These are phyloP conservation scores for Corynespora cassiicola DNA, from an alignment of 2,329 filamentous ascomycete genomes.

Conservation along the genomic window DNA sequence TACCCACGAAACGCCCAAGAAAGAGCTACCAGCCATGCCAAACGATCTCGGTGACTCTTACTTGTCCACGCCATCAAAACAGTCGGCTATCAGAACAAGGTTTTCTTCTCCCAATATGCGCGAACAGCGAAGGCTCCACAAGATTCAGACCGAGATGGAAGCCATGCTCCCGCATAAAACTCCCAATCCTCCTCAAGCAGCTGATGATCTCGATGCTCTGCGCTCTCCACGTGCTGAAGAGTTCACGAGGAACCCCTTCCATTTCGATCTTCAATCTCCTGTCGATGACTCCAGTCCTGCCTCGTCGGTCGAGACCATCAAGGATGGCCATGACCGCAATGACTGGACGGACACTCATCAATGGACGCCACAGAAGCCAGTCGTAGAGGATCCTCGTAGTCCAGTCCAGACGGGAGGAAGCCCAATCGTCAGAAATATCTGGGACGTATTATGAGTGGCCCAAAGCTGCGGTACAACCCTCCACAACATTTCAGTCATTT, in stretches of 20 bases:
- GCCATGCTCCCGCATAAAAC: slow-evolving; percentile 39
- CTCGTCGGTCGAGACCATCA: slow-evolving; percentile 41
- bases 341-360: slow-evolving; percentile 33
- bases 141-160: slow-evolving; percentile 48
- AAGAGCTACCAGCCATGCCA: slow-evolving; percentile 18
- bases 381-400: slow-evolving; percentile 73
- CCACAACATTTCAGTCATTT: too few relatives aligned
- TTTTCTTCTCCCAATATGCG: slow-evolving; percentile 49
- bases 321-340: slow-evolving; percentile 32
- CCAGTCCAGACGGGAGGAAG: slow-evolving; percentile 76
- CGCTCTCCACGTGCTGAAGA: slow-evolving; percentile 76
- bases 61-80: slow-evolving; percentile 37
- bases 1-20: slow-evolving; percentile 1
- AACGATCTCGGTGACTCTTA: slow-evolving; percentile 23
- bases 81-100: slow-evolving; percentile 35
- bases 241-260: slow-evolving; percentile 66
- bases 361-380: slow-evolving; percentile 63
- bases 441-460: slow-evolving; percentile 71
- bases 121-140: slow-evolving; percentile 45
- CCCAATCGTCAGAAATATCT: slow-evolving; percentile 79
- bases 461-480: background rate
- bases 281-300: slow-evolving; percentile 35
- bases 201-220: slow-evolving; percentile 58
- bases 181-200: slow-evolving; percentile 30
- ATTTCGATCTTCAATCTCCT: slow-evolving; percentile 34